Percentiles rank a stretch among this genome's conserved stretches.
Conservation (phyloP, 2,329 filamentous ascomycete genomes). For the Fusarium tanahbumbuense region DNA sequence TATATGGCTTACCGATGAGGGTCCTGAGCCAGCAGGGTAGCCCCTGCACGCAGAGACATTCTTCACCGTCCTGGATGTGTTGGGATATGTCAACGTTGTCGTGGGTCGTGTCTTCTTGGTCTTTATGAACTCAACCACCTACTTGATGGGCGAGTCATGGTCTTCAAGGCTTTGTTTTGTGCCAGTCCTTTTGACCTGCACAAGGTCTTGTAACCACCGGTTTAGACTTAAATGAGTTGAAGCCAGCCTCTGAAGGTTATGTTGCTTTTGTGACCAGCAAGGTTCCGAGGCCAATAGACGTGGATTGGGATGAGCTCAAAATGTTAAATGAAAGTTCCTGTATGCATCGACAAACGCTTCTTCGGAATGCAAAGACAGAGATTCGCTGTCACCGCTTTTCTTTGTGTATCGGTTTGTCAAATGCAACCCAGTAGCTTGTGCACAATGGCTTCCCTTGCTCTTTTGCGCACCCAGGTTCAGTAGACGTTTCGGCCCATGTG, state of each 20-base stretch:
- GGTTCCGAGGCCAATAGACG: constrained; percentile 1
- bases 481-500: not conserved
- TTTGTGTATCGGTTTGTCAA: constrained; percentile 40
- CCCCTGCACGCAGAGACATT: constrained; percentile 35
- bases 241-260: constrained; percentile 4
- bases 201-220: constrained; percentile 25
- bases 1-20: constrained; percentile 40
- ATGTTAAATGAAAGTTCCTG: not conserved
- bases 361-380: not conserved
- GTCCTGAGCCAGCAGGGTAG: constrained; percentile 32
- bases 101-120: constrained; percentile 20
- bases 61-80: constrained; percentile 32
- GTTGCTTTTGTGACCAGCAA: not conserved
- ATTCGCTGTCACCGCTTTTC: constrained; percentile 32
- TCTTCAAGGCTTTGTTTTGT: constrained; percentile 11
- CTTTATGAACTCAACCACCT: constrained; percentile 11
- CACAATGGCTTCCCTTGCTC: not conserved
- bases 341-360: not conserved
- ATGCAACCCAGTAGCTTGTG: constrained; percentile 19
- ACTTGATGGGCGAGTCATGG: constrained; percentile 25
- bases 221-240: constrained; percentile 4
- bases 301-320: not conserved
- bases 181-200: constrained; percentile 8
- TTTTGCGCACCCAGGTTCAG: not conserved
- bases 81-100: constrained; percentile 36